Evolutionary conservation across 2,329 filamentous ascomycete species (phyloP).

Genomic region (Hawksworthiomyces lignivorus): DNA sequence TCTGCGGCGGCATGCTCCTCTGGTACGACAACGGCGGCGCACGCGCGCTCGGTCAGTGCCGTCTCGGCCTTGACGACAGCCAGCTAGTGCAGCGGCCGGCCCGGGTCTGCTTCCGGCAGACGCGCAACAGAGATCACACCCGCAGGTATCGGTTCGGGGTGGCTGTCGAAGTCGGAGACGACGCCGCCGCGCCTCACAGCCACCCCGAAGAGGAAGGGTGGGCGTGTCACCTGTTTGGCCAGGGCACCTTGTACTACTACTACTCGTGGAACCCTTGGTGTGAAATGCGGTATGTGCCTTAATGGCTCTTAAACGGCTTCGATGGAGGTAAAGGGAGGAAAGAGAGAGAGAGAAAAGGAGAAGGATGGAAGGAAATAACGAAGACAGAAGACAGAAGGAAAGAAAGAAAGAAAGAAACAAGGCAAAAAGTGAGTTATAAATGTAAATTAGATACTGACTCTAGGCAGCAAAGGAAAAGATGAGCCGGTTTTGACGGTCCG

Average conservation of each 20-base stretch:
- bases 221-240: slow-evolving; percentile 1
- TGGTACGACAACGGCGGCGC: not conserved
- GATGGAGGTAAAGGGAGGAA: too few species aligned
- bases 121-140: too few species aligned
- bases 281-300: not conserved
- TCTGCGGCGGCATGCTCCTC: not conserved
- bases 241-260: not conserved
- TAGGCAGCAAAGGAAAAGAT: too few species aligned
- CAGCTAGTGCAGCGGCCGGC: not conserved
- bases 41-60: slow-evolving; percentile 1
- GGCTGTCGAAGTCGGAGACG: not conserved
- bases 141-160: not conserved
- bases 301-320: too few species aligned
- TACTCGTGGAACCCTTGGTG: not conserved
- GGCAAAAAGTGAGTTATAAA: too few species aligned
- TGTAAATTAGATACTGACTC: too few species aligned
- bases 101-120: not conserved
- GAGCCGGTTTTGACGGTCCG: too few species aligned
- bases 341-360: too few species aligned
- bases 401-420: too few species aligned
- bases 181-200: not conserved
- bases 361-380: too few species aligned
- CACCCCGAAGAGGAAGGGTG: not conserved
- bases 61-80: not conserved
- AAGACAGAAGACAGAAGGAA: too few species aligned